Base-by-base conservation (phyloP, 2,329 filamentous ascomycete species). In the Neoarthrinium moseri region DNA sequence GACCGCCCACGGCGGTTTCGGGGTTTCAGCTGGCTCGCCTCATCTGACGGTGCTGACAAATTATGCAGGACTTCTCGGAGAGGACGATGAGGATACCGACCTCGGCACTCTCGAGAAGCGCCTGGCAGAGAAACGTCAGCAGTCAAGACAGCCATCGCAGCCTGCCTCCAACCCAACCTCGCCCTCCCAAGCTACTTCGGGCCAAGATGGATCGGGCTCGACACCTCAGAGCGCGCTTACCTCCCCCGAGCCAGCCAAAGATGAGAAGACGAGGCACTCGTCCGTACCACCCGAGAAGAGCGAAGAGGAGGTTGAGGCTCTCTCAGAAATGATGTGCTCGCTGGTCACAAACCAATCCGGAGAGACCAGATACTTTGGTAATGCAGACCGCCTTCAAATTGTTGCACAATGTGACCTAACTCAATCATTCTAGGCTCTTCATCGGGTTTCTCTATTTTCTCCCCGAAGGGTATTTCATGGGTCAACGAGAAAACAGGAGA, bases 291-390 rank as follows among this genome's bases (percentile, higher is more conserved):
- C 65, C 7, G 65, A 64, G 10, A 77, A 73, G 43, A 74, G 71
- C 53, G 73, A 71, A 12, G 79, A 83, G 55, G 87, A 95, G 58
- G 88, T 95, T 2, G 91, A 95, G 64, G 85, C 84, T 2, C 70
- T 99, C 47, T 96, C 92, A 1, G 94, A 99, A 69, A 94, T 96
- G 87, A 97, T 99, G 94, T 97, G 92, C 67, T 96, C 91, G 3
- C 72, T 99, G 24, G 91, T 99, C 23, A 97, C 92, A 2, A 97
- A 96, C 62, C 91, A 92, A 57, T 87, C 83, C 51, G 94, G 94
- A 45, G 94, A 99, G 72, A 96, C 92, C 6, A 80, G 94, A 67
- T 99, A 96, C 63, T 95, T 97, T 56, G 94, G 90, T 91, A 76
- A 43, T 12, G 53, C 23, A 15, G 5, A 12, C n/a, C 43, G 17